Evolutionary conservation across 768 basidiomycete species (phyloP).

Genomic region (Tulasnella sp.): DNA sequence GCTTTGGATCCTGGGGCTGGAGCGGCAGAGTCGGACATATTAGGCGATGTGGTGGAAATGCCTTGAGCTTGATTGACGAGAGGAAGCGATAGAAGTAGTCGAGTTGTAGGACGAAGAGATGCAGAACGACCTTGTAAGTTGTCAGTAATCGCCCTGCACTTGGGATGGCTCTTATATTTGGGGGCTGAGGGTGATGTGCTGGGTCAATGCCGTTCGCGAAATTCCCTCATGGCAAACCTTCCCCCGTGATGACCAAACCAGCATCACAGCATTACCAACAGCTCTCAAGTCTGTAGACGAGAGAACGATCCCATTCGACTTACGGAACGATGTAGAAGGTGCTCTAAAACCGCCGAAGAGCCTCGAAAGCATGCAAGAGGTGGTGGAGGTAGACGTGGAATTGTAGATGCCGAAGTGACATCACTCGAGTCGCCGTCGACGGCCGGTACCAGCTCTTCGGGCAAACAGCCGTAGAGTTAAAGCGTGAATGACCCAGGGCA

Average conservation of each 20-base stretch:
- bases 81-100: background rate
- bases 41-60: background rate
- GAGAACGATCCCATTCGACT: background rate
- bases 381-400: background rate
- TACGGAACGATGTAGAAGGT: background rate
- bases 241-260: background rate
- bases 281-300: background rate
- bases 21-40: background rate
- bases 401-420: background rate
- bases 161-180: background rate
- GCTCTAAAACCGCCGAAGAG: background rate
- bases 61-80: background rate
- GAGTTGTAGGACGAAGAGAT: background rate
- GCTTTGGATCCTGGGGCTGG: conserved; percentile 21
- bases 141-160: background rate
- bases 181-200: background rate
- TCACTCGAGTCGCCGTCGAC: background rate
- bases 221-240: background rate
- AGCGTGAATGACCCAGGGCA: background rate
- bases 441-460: background rate
- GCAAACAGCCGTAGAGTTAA: background rate
- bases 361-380: background rate
- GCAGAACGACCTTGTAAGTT: background rate
- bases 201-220: background rate
- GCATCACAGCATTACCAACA: conserved; percentile 4